Conservation (phyloP, 768 basidiomycete genomes). For the Clitopilus passeckerianus region DNA sequence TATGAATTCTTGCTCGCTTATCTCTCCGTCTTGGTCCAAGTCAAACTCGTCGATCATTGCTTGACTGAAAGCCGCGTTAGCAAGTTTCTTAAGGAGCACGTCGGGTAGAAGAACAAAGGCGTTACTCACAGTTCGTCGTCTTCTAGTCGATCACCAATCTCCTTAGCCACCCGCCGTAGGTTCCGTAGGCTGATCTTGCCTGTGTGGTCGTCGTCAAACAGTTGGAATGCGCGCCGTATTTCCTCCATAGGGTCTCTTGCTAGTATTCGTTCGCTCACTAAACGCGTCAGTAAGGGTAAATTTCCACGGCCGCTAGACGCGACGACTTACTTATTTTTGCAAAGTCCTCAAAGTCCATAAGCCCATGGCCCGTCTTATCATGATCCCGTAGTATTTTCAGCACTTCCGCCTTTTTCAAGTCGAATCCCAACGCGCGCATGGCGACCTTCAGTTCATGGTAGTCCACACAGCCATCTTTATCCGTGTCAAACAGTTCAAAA, state of each 20-base stretch:
- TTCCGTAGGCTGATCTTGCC: conserved; percentile 93
- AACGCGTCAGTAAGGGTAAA: neutral
- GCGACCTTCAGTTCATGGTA: conserved; percentile 99
- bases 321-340: conserved; percentile 79
- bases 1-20: conserved; percentile 82
- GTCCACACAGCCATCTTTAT: conserved; percentile 94
- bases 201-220: conserved; percentile 95
- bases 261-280: conserved; percentile 59
- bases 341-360: conserved; percentile 94
- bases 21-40: conserved; percentile 93
- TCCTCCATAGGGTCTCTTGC: conserved; percentile 96
- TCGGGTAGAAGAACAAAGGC: neutral
- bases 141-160: conserved; percentile 91
- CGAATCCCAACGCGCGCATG: conserved; percentile 96
- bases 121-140: conserved; percentile 91
- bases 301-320: conserved; percentile 1
- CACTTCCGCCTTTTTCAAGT: conserved; percentile 97
- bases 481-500: conserved; percentile 98
- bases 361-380: conserved; percentile 73
- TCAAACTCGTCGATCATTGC: conserved; percentile 99
- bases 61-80: conserved; percentile 51
- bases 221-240: conserved; percentile 90
- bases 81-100: conserved; percentile 53
- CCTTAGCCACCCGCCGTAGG: conserved; percentile 89
- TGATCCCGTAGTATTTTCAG: conserved; percentile 90